Evolutionary conservation across 1,284 basidiomycete species (phyloP).

Genomic region (Boletus semigastroideus): DNA sequence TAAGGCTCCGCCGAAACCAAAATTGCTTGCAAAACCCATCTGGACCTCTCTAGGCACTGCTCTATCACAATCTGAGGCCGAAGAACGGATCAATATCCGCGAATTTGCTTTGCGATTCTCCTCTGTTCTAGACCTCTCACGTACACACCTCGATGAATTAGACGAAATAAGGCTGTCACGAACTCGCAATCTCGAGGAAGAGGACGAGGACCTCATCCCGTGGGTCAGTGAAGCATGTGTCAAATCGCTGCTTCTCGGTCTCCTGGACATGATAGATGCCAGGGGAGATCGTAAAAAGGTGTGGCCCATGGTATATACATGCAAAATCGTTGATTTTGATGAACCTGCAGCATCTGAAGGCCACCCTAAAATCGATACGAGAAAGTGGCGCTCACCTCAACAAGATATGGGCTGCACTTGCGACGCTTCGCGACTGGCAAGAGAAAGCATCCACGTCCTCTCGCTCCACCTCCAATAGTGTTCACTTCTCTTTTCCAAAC

Average conservation of each 20-base stretch:
- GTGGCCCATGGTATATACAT: constrained; percentile 25
- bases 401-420: constrained; percentile 60
- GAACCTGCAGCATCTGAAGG: constrained; percentile 41
- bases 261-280: constrained; percentile 53
- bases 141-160: constrained; percentile 59
- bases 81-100: constrained; percentile 66
- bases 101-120: constrained; percentile 71
- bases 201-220: constrained; percentile 41
- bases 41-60: constrained; percentile 52
- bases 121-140: constrained; percentile 51
- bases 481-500: constrained; percentile 46
- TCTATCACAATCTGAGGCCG: constrained; percentile 47
- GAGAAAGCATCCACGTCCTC: constrained; percentile 16
- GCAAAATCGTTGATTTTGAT: background rate
- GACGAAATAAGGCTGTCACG: constrained; percentile 52
- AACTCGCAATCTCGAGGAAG: constrained; percentile 36
- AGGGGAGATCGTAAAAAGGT: constrained; percentile 43
- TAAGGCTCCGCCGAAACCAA: constrained; percentile 16
- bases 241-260: constrained; percentile 57
- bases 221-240: constrained; percentile 67
- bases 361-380: constrained; percentile 51
- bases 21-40: constrained; percentile 37
- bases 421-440: constrained; percentile 43
- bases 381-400: constrained; percentile 52
- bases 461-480: constrained; percentile 20